phyloP scores from a whole-genome alignment of 768 basidiomycete genomes.

The Gymnopilus dilepis region DNA sequence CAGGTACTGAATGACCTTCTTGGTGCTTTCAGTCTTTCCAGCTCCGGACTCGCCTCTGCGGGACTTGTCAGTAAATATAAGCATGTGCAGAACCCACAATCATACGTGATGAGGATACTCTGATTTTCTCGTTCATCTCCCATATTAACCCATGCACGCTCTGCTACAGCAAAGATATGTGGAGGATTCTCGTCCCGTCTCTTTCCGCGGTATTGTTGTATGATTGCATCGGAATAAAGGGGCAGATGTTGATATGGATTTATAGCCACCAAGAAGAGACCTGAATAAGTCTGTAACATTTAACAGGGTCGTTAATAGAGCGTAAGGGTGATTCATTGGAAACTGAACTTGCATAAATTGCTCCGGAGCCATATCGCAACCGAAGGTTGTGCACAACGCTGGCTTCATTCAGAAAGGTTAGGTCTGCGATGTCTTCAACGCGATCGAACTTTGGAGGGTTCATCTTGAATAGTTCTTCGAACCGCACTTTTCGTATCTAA shows the following conservation, averaged over 20 bases:
- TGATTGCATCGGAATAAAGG: conserved; percentile 86
- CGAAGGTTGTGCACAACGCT: conserved; percentile 98
- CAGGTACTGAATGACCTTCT: conserved; percentile 99
- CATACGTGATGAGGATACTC: conserved; percentile 97
- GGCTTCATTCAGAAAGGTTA: conserved; percentile 97
- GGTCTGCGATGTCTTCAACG: conserved; percentile 96
- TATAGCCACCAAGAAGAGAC: conserved; percentile 96
- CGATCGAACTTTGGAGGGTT: conserved; percentile 98
- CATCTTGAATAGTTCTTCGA: conserved; percentile 91
- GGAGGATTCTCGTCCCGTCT: conserved; percentile 93
- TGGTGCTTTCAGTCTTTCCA: conserved; percentile 98
- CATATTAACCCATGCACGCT: conserved; percentile 98
- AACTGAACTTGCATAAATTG: conserved; percentile 80
- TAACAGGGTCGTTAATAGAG: conserved; percentile 5
- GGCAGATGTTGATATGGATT: conserved; percentile 96
- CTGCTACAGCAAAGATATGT: conserved; percentile 96
- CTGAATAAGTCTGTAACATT: conserved; percentile 84
- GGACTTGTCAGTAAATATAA: not conserved
- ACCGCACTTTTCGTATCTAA: conserved; percentile 59
- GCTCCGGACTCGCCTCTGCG: conserved; percentile 96
- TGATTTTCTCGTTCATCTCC: conserved; percentile 96
- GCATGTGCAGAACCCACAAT: conserved; percentile 20
- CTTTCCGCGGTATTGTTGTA: conserved; percentile 89
- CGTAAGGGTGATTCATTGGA: not conserved
- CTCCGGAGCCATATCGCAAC: conserved; percentile 86